A percentile compares a stretch with the other conserved stretches of the same genome.
Evolutionary conservation across 2,329 filamentous ascomycete genomes (phyloP).

Genomic region (Pseudogymnoascus sp.): DNA sequence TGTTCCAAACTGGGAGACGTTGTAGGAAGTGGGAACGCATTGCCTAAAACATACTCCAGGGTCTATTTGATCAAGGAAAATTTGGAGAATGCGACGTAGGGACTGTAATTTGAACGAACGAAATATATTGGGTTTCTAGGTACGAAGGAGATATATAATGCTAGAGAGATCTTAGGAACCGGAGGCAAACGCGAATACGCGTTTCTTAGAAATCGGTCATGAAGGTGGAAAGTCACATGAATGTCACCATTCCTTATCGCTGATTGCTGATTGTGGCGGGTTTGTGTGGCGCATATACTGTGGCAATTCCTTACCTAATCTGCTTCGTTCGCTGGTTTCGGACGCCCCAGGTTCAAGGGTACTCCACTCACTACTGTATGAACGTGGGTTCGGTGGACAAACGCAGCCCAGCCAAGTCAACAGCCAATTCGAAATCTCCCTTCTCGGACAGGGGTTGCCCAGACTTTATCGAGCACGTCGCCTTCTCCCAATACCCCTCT

Average conservation of each 20-base stretch:
- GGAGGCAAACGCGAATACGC: constrained; percentile 5
- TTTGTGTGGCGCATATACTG: not conserved
- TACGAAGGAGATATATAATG: constrained; percentile 1
- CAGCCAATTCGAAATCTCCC: constrained; percentile 8
- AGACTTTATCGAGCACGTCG: not conserved
- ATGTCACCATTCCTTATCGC: not conserved
- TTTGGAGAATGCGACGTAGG: not conserved
- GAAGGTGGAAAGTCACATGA: not conserved
- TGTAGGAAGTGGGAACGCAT: not conserved
- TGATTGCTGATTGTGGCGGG: not conserved
- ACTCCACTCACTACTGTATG: not conserved
- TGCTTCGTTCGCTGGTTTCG: not conserved
- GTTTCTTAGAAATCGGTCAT: constrained; percentile 3
- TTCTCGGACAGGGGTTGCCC: constrained; percentile 4
- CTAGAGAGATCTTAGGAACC: not conserved
- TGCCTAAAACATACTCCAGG: not conserved
- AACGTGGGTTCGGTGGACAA: not conserved
- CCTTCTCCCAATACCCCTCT: not conserved
- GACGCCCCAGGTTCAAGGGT: not conserved
- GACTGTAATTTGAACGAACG: not conserved
- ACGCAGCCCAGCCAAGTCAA: not conserved
- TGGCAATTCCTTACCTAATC: constrained; percentile 5
- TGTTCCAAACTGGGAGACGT: not conserved
- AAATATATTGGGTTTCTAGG: constrained; percentile 1
- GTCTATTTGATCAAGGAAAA: not conserved